Evolutionary conservation across 768 basidiomycete genomes (phyloP).

Genomic region (Cubamyces lactineus): DNA sequence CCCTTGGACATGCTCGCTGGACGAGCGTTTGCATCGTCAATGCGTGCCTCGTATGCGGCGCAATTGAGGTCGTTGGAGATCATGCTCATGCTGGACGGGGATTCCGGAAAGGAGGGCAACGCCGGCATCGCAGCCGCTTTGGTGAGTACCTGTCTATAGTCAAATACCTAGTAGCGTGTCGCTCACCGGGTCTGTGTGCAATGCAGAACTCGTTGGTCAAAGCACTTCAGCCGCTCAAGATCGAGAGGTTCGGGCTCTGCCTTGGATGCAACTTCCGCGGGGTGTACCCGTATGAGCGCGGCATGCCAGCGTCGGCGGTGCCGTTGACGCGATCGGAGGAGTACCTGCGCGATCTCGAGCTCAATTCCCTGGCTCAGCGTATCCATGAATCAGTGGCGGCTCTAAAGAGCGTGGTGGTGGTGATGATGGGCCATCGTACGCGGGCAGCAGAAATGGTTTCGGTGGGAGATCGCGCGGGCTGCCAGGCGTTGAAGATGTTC

Average conservation of each 20-base stretch:
- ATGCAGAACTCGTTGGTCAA: not conserved
- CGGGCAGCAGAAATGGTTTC: too few relatives aligned
- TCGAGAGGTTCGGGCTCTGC: not conserved
- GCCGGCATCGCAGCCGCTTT: not conserved
- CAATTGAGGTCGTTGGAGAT: not conserved
- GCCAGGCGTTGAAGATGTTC: too few relatives aligned
- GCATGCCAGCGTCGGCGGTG: too few relatives aligned
- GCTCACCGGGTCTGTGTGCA: not conserved
- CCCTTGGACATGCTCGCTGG: not conserved
- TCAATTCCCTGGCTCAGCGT: not conserved
- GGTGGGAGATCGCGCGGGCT: too few relatives aligned
- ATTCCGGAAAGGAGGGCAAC: not conserved
- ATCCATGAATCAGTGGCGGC: not conserved
- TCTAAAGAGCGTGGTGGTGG: too few relatives aligned
- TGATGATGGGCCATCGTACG: too few relatives aligned
- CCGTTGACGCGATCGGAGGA: not conserved
- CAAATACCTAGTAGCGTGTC: not conserved
- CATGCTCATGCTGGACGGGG: not conserved
- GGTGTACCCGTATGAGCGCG: not conserved
- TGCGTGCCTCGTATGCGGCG: not conserved
- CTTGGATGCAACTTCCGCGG: not conserved
- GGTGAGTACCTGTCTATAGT: not conserved
- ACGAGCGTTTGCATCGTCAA: not conserved
- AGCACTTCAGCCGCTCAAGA: not conserved
- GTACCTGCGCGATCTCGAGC: not conserved